phyloP scores from a whole-genome alignment of 805 yeast species.

The Candida insectorum region DNA sequence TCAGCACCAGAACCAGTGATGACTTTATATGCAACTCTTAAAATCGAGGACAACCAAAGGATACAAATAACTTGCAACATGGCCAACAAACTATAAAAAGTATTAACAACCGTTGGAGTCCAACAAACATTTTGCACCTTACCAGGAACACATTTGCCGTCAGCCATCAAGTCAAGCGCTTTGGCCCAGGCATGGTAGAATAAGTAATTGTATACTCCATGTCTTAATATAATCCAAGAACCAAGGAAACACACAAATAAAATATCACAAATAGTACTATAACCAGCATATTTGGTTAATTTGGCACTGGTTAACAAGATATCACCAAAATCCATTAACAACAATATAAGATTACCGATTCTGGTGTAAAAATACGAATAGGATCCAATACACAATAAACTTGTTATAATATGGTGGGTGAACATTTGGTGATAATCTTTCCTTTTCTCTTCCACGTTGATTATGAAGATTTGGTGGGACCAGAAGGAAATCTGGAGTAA shows the following conservation, averaged over 20 bases:
- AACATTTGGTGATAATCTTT: slow-evolving; percentile 88
- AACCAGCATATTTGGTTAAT: slow-evolving; percentile 70
- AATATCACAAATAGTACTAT: slow-evolving; percentile 56
- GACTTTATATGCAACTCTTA: slow-evolving; percentile 67
- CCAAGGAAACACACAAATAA: slow-evolving; percentile 65
- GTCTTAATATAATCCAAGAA: slow-evolving; percentile 71
- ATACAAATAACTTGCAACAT: slow-evolving; percentile 64
- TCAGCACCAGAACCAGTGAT: slow-evolving; percentile 74
- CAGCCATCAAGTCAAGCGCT: slow-evolving; percentile 34
- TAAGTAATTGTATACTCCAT: slow-evolving; percentile 67
- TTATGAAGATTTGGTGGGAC: slow-evolving; percentile 74
- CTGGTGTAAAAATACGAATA: slow-evolving; percentile 70
- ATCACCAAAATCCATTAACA: slow-evolving; percentile 84
- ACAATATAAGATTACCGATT: slow-evolving; percentile 73
- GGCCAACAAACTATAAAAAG: slow-evolving; percentile 54
- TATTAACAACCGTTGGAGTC: slow-evolving; percentile 40
- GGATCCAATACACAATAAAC: slow-evolving; percentile 62
- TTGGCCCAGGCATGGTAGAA: slow-evolving; percentile 55
- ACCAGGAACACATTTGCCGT: slow-evolving; percentile 38
- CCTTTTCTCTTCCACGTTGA: slow-evolving; percentile 74
- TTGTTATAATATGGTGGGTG: slow-evolving; percentile 81
- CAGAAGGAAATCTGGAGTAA: slow-evolving; percentile 71
- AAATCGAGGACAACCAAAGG: slow-evolving; percentile 74
- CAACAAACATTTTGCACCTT: slow-evolving; percentile 47
- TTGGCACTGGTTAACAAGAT: slow-evolving; percentile 70